These are phyloP conservation scores for Juglanconis oblonga DNA, from an alignment of 2,329 filamentous ascomycete species.

Conservation along the genomic window DNA sequence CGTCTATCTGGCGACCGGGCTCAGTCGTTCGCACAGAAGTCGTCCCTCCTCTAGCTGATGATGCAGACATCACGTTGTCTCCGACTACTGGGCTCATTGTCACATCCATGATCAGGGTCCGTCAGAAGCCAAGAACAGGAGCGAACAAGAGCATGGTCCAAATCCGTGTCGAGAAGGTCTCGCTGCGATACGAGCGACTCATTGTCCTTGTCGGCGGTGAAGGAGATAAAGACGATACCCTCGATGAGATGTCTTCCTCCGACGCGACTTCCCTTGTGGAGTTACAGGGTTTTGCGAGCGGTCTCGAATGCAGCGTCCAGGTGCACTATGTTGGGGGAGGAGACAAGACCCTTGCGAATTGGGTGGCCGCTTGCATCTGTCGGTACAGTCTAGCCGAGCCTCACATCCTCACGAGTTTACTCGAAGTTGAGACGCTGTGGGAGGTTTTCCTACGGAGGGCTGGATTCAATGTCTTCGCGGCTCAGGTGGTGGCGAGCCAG, in stretches of 20 bases:
- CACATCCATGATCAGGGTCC: conserved; percentile 68
- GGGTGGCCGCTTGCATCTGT: conserved; percentile 52
- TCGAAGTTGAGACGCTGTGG: conserved; percentile 62
- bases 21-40: conserved; percentile 21
- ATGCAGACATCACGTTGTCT: conserved; percentile 73
- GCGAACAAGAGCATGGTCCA: conserved; percentile 44
- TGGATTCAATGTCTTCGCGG: conserved; percentile 70
- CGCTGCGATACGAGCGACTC: conserved; percentile 63
- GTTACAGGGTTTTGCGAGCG: conserved; percentile 47
- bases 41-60: conserved; percentile 41
- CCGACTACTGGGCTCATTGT: conserved; percentile 66
- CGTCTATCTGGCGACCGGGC: conserved; percentile 21
- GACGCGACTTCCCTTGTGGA: conserved; percentile 46
- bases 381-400: conserved; percentile 35
- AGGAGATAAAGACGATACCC: conserved; percentile 37
- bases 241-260: conserved; percentile 34
- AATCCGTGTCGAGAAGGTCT: conserved; percentile 51
- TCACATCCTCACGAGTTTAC: conserved; percentile 29
- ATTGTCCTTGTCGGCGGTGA: conserved; percentile 64
- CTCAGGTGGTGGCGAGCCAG: conserved; percentile 58
- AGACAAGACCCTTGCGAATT: conserved; percentile 47
- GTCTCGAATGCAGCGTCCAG: conserved; percentile 35
- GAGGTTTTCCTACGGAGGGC: conserved; percentile 64
- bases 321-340: conserved; percentile 50
- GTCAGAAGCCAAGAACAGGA: conserved; percentile 66